Conservation (phyloP, 139 green algal species). For the Pseudopediastrum boryanum region DNA sequence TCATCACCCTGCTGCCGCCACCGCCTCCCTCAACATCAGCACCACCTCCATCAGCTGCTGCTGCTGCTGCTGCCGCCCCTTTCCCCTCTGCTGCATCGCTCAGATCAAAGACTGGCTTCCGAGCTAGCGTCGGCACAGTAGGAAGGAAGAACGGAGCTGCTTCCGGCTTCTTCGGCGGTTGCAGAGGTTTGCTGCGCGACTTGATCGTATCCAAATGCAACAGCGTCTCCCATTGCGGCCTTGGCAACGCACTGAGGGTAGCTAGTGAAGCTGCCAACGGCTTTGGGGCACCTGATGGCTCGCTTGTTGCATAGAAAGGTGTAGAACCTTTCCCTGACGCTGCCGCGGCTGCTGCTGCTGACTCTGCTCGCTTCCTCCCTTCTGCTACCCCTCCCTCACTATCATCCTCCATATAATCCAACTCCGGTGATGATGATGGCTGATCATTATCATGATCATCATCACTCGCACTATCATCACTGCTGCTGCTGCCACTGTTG, state of each 20-base stretch:
- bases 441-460: no score
- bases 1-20: constrained; percentile 11
- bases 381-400: no score
- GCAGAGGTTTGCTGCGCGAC: constrained; percentile 77
- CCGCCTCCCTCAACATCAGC: background rate
- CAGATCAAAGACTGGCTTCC: constrained; percentile 66
- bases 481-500: constrained; percentile 19
- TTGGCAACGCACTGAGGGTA: constrained; percentile 88
- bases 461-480: no score
- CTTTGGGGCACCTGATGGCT: constrained; percentile 60
- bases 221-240: constrained; percentile 88
- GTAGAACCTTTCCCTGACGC: background rate
- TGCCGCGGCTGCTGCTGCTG: background rate
- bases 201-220: constrained; percentile 93
- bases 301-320: no score
- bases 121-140: constrained; percentile 61
- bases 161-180: constrained; percentile 91
- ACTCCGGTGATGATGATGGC: no score
- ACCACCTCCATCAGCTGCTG: background rate
- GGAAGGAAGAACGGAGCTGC: constrained; percentile 98
- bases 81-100: background rate
- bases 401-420: no score
- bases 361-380: no score
- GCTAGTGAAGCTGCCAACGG: constrained; percentile 78
- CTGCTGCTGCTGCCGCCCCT: background rate